Base-by-base conservation (phyloP, 1,284 basidiomycete species). In the Ganoderma boninense region DNA sequence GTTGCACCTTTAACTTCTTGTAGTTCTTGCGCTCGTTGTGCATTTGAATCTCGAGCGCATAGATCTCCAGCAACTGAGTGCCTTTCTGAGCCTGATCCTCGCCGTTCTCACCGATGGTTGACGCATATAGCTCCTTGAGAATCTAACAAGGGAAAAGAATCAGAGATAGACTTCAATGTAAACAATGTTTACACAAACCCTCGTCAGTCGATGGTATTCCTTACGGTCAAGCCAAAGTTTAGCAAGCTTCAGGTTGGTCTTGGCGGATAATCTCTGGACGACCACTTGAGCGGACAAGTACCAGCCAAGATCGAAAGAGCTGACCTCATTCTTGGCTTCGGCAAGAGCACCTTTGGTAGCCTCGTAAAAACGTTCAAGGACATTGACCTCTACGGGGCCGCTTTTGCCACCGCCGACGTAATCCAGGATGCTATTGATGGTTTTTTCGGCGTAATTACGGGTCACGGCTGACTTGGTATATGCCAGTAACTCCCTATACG, bases 31-130 rank as follows among this genome's bases (percentile, higher is more conserved):
- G 94, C 82, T 98, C 97, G 76, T 97, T 97, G 83, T 99, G 97
- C 98, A 99, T 99, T 80, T 99, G 97, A 68, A 99, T 99, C 82
- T 99, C 97, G 62, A 99, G 90, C 0, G 98, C 97, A 78, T 98
- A 98, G 62, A 99, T 95, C 82, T 99, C 98, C n/a, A 99, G 89
- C 20, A 99, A 86, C 76, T 97, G 94, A 1, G 96, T 97, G 11
- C 96, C 96, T 62, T 93, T 91, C 77, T 94, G 92, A 11, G 95
- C 95, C 77, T 97, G 94, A 77, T 97, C 95, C 71, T 95, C 92
- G 46, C 87, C 87, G 62, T 90, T 93, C 43, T 88, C 90, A 43
- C 85, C 85, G 29, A 86, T 85, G 18, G 92, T 93, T n/a, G 90
- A 87, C 44, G 80, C 81, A 76, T 95, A 91, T 29, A 95, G 83